Evolutionary conservation across 169 alveolate genomes (phyloP).

Genomic region (Plasmodium chabaudi): DNA sequence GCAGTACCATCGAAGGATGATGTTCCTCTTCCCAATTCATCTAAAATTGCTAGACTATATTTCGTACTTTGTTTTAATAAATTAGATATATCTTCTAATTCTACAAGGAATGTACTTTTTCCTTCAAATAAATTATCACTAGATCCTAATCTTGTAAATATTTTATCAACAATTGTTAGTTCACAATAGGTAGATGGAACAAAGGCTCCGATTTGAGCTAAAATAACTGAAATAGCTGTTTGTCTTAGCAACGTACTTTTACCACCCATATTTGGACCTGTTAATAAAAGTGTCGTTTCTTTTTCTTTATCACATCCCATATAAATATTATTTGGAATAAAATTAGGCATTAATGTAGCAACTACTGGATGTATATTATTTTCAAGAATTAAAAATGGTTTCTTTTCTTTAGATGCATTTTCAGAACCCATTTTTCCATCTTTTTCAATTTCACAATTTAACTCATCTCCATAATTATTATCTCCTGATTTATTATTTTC

Average conservation of each 20-base stretch:
- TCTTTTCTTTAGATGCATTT: constrained; percentile 21
- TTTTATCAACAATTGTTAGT: constrained; percentile 96
- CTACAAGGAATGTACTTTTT: constrained; percentile 98
- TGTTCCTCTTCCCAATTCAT: constrained; percentile 99
- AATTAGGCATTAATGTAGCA: constrained; percentile 80
- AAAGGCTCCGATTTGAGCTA: constrained; percentile 99
- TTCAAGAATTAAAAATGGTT: constrained; percentile 45
- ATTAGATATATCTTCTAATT: constrained; percentile 96
- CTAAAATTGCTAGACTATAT: constrained; percentile 96
- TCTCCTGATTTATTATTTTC: background rate
- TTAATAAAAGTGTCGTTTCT: constrained; percentile 87
- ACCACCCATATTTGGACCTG: constrained; percentile 99
- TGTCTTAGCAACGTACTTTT: constrained; percentile 98
- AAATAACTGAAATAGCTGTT: constrained; percentile 94
- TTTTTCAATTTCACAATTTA: background rate
- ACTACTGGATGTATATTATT: constrained; percentile 84
- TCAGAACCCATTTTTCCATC: background rate
- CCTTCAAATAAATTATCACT: constrained; percentile 98
- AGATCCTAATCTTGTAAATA: constrained; percentile 99
- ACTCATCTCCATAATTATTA: background rate
- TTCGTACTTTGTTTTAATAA: constrained; percentile 85
- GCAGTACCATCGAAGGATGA: constrained; percentile 99
- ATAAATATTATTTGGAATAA: constrained; percentile 88
- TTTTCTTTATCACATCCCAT: constrained; percentile 77
- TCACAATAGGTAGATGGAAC: constrained; percentile 94